Conservation (phyloP, 352 stramenopile genomes). For the Peronospora destructor region DNA sequence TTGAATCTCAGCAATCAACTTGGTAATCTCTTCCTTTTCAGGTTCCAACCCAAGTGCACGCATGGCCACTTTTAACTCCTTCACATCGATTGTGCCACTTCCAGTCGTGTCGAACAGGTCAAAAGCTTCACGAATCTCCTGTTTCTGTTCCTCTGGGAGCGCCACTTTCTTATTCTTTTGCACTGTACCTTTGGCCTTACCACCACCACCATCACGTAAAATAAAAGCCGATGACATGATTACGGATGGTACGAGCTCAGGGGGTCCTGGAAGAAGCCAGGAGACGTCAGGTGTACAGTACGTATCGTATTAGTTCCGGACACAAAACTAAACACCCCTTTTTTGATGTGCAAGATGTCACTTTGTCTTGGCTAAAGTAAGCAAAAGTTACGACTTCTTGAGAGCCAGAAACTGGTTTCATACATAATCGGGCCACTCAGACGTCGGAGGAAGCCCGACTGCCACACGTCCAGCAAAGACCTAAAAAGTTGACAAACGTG, state of each 20-base stretch:
- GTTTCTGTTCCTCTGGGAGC: constrained; percentile 92
- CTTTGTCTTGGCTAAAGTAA: too few species aligned
- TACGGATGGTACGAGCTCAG: neutral
- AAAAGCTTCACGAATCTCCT: constrained; percentile 93
- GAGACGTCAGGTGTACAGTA: neutral
- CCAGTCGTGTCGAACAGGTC: constrained; percentile 97
- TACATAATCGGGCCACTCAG: constrained; percentile 1
- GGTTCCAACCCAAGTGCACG: constrained; percentile 93
- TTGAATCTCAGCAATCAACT: constrained; percentile 95
- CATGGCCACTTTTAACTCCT: constrained; percentile 95
- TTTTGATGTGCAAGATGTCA: too few species aligned
- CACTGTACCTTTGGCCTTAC: constrained; percentile 60
- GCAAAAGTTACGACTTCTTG: neutral
- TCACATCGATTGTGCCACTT: constrained; percentile 91
- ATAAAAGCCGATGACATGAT: constrained; percentile 68
- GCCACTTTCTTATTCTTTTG: constrained; percentile 81
- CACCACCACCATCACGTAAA: constrained; percentile 42
- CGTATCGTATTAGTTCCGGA: too few species aligned
- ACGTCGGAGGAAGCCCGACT: neutral
- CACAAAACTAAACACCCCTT: too few species aligned
- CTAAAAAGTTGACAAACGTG: neutral
- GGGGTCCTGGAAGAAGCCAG: neutral
- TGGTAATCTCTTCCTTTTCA: constrained; percentile 97
- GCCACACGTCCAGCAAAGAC: constrained; percentile 1
- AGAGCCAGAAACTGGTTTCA: constrained; percentile 10